phyloP scores from a whole-genome alignment of 2,329 filamentous ascomycete species.

The Fusarium haematococcum region DNA sequence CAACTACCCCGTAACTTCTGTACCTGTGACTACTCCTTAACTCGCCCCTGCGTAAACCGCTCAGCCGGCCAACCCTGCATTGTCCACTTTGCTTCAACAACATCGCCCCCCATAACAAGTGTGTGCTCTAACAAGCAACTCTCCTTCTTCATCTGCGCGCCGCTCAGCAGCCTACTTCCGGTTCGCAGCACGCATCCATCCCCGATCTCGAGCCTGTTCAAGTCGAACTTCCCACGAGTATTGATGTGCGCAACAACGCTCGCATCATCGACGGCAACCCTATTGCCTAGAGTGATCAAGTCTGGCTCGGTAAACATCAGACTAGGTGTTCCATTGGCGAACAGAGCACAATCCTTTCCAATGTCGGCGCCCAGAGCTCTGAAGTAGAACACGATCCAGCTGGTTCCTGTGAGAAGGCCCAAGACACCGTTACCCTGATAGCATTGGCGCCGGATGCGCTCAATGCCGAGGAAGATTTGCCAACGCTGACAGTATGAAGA shows the following conservation, averaged over 20 bases:
- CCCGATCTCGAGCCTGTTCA: slow-evolving; percentile 64
- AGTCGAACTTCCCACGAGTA: slow-evolving; percentile 66
- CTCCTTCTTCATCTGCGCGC: slow-evolving; percentile 64
- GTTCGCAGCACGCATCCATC: slow-evolving; percentile 64
- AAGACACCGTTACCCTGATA: slow-evolving; percentile 64
- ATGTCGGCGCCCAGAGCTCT: slow-evolving; percentile 64
- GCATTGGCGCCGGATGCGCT: slow-evolving; percentile 62
- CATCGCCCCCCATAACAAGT: slow-evolving; percentile 67
- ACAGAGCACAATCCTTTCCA: slow-evolving; percentile 66
- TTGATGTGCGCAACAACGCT: slow-evolving; percentile 69
- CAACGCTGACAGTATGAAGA: slow-evolving; percentile 68
- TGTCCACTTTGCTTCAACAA: slow-evolving; percentile 61
- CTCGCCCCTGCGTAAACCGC: slow-evolving; percentile 14
- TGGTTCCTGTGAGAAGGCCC: slow-evolving; percentile 64
- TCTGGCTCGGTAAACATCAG: slow-evolving; percentile 70
- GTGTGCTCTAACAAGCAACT: slow-evolving; percentile 68
- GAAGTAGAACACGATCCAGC: slow-evolving; percentile 66
- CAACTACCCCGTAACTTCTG: not conserved
- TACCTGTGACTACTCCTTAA: not conserved
- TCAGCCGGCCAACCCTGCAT: slow-evolving; percentile 67
- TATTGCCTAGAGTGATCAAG: slow-evolving; percentile 63
- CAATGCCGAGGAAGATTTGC: slow-evolving; percentile 65
- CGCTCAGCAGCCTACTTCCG: slow-evolving; percentile 64
- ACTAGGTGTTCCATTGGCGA: slow-evolving; percentile 63
- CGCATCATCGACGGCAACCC: slow-evolving; percentile 66